phyloP scores from a whole-genome alignment of 2,329 filamentous ascomycete genomes.

The Stagonosporopsis vannaccii region DNA sequence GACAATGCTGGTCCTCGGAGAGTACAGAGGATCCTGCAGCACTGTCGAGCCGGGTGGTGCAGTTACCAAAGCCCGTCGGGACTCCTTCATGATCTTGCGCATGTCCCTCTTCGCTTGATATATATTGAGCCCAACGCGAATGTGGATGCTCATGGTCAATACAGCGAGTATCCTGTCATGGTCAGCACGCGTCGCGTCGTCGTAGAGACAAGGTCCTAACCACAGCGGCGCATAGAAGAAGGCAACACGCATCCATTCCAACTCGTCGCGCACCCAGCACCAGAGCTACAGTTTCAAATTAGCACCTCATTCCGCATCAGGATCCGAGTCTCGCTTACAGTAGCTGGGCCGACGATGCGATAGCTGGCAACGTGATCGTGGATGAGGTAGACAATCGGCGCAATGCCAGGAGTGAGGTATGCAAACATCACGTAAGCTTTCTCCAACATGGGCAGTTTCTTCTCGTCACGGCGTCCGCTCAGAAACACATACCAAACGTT shows the following conservation, averaged over 20 bases:
- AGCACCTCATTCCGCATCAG: background rate
- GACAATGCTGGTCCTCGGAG: constrained; percentile 51
- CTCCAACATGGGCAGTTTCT: constrained; percentile 71
- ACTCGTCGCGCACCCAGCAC: constrained; percentile 77
- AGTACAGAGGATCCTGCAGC: constrained; percentile 43
- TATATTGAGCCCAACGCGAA: constrained; percentile 70
- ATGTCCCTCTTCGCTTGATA: constrained; percentile 67
- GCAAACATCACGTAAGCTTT: constrained; percentile 72
- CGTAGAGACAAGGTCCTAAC: constrained; percentile 50
- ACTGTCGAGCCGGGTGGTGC: background rate
- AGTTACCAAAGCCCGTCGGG: constrained; percentile 11
- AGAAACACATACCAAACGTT: constrained; percentile 82
- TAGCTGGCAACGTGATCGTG: constrained; percentile 61
- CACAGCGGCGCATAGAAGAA: constrained; percentile 78
- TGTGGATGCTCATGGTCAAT: constrained; percentile 70
- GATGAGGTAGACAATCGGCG: constrained; percentile 73
- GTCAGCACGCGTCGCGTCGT: constrained; percentile 18
- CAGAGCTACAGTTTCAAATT: constrained; percentile 62
- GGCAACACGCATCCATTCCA: constrained; percentile 75
- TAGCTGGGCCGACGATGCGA: constrained; percentile 76
- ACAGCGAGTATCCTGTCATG: constrained; percentile 59
- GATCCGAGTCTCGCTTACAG: constrained; percentile 48
- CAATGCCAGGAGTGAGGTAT: constrained; percentile 76
- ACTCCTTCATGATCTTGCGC: constrained; percentile 48
- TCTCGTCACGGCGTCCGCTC: constrained; percentile 74